A percentile compares a stretch with the other conserved stretches of the same genome.
Evolutionary conservation across 2,329 filamentous ascomycete species (phyloP).

Genomic region (Beauveria sp.): DNA sequence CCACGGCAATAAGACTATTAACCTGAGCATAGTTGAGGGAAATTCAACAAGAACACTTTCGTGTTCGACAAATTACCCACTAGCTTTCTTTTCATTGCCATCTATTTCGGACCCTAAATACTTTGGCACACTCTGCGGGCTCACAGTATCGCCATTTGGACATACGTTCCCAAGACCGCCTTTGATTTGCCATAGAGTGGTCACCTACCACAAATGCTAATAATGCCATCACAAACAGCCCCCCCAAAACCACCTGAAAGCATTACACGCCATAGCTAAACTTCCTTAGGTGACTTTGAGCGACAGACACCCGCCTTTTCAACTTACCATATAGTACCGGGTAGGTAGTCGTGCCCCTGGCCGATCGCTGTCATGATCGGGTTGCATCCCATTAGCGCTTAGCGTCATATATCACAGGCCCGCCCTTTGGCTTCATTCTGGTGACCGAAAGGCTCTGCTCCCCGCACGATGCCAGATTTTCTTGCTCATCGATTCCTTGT

Average conservation of each 20-base stretch:
- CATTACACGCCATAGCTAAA: too few species aligned
- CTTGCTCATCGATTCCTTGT: neutral
- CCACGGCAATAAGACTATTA: neutral
- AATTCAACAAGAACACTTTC: too few species aligned
- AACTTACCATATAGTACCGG: neutral
- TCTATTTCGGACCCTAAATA: too few species aligned
- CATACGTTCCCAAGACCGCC: too few species aligned
- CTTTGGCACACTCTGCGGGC: too few species aligned
- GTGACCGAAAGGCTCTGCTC: neutral
- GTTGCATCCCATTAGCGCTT: constrained; percentile 6
- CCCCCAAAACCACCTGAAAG: too few species aligned
- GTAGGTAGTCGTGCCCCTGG: neutral
- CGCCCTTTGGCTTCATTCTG: neutral
- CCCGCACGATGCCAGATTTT: constrained; percentile 1
- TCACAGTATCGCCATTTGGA: too few species aligned
- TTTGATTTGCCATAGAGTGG: too few species aligned
- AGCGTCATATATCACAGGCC: constrained; percentile 1
- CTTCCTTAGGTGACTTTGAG: neutral
- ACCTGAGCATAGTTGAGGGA: too few species aligned
- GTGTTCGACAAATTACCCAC: too few species aligned
- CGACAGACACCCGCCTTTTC: neutral
- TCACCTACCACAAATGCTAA: neutral
- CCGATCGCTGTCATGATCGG: constrained; percentile 2
- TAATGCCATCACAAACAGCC: too few species aligned
- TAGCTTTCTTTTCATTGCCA: too few species aligned